A percentile compares a stretch with the other conserved stretches of the same genome.
These are phyloP conservation scores for Galerina sulciceps DNA, from an alignment of 768 basidiomycete species.

Conservation along the genomic window DNA sequence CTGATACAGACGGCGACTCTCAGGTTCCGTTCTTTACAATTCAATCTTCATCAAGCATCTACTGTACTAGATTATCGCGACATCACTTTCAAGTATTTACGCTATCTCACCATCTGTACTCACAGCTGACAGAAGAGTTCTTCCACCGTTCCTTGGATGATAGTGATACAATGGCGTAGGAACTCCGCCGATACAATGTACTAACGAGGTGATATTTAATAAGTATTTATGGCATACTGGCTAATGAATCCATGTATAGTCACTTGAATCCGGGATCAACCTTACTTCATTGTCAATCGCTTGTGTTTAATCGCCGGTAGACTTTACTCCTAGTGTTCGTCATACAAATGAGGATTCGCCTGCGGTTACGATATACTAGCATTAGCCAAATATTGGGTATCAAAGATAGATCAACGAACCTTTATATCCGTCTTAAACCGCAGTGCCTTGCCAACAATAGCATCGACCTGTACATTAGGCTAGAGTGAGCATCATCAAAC, in stretches of 20 bases:
- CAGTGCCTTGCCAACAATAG: constrained; percentile 1
- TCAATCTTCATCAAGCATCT: neutral
- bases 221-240: too few species aligned
- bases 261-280: too few species aligned
- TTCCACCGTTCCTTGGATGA: neutral
- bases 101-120: neutral
- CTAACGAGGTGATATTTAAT: neutral
- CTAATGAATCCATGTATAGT: too few species aligned
- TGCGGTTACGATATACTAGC: neutral
- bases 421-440: neutral
- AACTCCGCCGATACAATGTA: neutral
- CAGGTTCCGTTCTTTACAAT: neutral
- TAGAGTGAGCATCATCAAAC: neutral
- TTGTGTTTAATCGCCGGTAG: neutral
- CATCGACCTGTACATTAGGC: neutral
- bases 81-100: too few species aligned
- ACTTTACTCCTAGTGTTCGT: neutral
- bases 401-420: neutral
- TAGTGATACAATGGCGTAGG: neutral
- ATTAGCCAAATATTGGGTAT: neutral
- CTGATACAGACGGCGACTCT: neutral
- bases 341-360: constrained; percentile 1
- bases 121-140: neutral
- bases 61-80: neutral
- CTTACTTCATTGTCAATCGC: neutral